Conservation (phyloP, 2,329 filamentous ascomycete genomes). For the Trichoderma arundinaceum region DNA sequence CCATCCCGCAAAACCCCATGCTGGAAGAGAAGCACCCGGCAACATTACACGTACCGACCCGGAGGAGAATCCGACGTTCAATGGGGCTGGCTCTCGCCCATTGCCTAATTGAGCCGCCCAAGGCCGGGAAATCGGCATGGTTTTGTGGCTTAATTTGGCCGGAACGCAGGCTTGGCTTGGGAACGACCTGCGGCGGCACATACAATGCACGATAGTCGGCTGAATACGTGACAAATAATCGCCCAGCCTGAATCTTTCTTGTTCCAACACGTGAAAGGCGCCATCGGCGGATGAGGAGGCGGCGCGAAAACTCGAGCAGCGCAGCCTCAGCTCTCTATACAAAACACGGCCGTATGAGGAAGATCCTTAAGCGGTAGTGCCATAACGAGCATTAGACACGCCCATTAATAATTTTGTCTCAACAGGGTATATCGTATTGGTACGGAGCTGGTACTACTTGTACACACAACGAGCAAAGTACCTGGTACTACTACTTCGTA, state of each 20-base stretch:
- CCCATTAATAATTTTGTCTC: too few relatives aligned
- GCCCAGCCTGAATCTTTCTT: not conserved
- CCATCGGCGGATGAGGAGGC: too few relatives aligned
- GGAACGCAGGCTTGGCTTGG: slow-evolving; percentile 15
- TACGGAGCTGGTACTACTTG: not conserved
- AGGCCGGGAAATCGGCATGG: slow-evolving; percentile 14
- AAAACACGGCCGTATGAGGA: too few relatives aligned
- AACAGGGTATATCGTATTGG: too few relatives aligned
- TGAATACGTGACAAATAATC: not conserved
- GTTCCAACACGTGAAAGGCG: not conserved
- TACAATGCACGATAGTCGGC: not conserved
- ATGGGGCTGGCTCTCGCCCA: not conserved
- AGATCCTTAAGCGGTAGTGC: too few relatives aligned
- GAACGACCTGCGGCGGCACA: not conserved
- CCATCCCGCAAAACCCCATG: not conserved
- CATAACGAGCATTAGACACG: too few relatives aligned
- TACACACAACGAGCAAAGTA: not conserved
- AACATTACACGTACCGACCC: slow-evolving; percentile 24
- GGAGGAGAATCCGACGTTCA: not conserved
- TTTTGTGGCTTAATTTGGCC: slow-evolving; percentile 1
- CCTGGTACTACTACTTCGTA: too few relatives aligned
- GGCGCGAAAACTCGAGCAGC: too few relatives aligned
- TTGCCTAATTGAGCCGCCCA: slow-evolving; percentile 8
- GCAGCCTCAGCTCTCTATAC: too few relatives aligned
- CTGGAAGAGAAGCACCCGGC: not conserved